Evolutionary conservation across 176 grass and related monocot species (phyloP), one percentile per base, ranked within the genome.

Genomic region (Pontederia crassipes): DNA sequence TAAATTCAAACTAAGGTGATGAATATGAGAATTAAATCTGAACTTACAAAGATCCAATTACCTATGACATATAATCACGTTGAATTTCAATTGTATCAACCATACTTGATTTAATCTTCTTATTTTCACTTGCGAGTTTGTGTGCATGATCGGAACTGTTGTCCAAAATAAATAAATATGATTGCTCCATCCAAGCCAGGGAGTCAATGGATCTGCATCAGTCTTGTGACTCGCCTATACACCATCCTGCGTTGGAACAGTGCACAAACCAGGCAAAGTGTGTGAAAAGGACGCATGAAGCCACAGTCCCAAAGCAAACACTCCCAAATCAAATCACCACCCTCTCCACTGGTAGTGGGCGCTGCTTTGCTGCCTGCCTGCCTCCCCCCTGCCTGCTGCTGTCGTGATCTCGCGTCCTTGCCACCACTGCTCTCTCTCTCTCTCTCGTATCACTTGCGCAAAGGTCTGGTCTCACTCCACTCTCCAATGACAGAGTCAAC

Each of bases 401-500:
- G 32, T 59, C 32, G 32, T 40, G 32, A 40, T 12, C 59, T 8
- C 59, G 59, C 59, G 59, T 62, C 17, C n/a, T 40, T 62, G 32
- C 59, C 59, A 62, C 59, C 5, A 11, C 51, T 54, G 11, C 35
- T 45, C 32, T 5, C 29, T 62, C 29, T 14, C 20, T 18, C 57
- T 29, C 56, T 29, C 2, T 4, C 54, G 8, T 15, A 57, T 57
- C 57, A 59, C 57, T 28, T 11, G 15, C 6, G 15, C 12, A 59
- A 59, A 28, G 12, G 32, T 6, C 15, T 18, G 16, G 20, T 4
- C 14, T 18, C 57, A 59, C 57, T 59, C 20, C 57, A 40, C 32
- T 40, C 57, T 13, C 29, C 28, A 62, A 12, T 62, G 59, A 11
- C 35, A 28, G 59, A 46, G 59, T 62, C 59, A 62, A 62, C 59